phyloP scores from a whole-genome alignment of 2,329 filamentous ascomycete species.

The Neobulgaria alba region DNA sequence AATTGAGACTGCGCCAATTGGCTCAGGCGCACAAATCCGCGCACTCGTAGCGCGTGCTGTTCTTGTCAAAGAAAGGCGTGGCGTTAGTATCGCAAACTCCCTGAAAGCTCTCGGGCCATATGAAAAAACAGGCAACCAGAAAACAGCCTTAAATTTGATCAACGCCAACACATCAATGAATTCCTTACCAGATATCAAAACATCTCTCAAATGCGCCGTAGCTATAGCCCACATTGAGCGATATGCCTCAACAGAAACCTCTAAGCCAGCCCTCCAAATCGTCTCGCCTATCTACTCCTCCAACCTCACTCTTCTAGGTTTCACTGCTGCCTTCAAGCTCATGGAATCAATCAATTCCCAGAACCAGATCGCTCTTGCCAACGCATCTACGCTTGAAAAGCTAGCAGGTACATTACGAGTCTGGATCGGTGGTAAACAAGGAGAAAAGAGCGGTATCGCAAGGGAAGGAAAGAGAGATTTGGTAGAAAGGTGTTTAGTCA shows the following conservation, averaged over 20 bases:
- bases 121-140: constrained; percentile 26
- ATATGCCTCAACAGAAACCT: constrained; percentile 33
- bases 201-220: constrained; percentile 52
- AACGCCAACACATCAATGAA: constrained; percentile 36
- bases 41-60: constrained; percentile 52
- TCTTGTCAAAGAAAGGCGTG: constrained; percentile 44
- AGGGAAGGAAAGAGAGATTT: constrained; percentile 43
- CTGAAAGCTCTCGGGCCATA: constrained; percentile 42
- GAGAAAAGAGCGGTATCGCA: constrained; percentile 43
- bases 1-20: constrained; percentile 64
- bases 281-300: constrained; percentile 42
- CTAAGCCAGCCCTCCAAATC: constrained; percentile 37
- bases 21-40: constrained; percentile 60
- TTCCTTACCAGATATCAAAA: constrained; percentile 43
- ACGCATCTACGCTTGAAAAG: constrained; percentile 42
- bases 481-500: constrained; percentile 45
- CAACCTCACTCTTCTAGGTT: constrained; percentile 43
- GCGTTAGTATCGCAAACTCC: constrained; percentile 47
- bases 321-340: constrained; percentile 48
- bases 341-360: constrained; percentile 45
- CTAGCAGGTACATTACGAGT: constrained; percentile 49
- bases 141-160: constrained; percentile 34
- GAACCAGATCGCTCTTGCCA: constrained; percentile 38
- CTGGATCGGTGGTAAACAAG: constrained; percentile 49
- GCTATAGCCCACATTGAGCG: constrained; percentile 49